Evolutionary conservation across 257 asterid genomes (phyloP).

Genomic region (Solanum peruvianum): DNA sequence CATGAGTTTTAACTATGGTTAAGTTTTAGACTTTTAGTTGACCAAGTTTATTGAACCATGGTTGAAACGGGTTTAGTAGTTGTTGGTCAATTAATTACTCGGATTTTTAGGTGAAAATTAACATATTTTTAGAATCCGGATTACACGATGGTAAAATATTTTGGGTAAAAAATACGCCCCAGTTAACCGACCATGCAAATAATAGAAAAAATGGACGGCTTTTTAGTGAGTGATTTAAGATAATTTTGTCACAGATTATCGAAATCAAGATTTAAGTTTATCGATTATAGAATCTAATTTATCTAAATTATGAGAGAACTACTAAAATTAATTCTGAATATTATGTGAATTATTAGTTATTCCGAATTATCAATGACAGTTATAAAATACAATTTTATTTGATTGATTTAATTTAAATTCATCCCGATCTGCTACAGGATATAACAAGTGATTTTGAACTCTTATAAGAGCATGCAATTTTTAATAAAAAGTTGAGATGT

Average conservation of each 20-base stretch:
- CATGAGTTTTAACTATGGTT: neutral
- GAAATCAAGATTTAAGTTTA: too few species aligned
- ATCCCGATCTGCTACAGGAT: too few species aligned
- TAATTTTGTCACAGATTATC: neutral
- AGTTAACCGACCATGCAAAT: neutral
- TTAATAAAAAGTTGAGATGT: too few species aligned
- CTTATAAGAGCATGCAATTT: too few species aligned
- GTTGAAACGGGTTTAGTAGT: neutral
- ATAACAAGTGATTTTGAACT: too few species aligned
- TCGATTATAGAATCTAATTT: fast-evolving
- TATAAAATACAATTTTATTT: too few species aligned
- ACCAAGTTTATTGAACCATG: neutral
- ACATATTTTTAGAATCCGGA: neutral
- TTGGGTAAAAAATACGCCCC: neutral
- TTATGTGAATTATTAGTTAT: too few species aligned
- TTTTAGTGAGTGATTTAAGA: neutral
- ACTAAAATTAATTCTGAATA: too few species aligned
- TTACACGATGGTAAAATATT: neutral
- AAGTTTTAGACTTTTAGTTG: neutral
- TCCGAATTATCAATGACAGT: fast-evolving
- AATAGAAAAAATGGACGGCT: neutral
- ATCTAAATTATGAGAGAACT: too few species aligned
- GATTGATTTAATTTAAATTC: neutral
- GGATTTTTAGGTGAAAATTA: neutral
- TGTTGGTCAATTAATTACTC: neutral